Evolutionary conservation across 2,329 filamentous ascomycete species (phyloP).

Genomic region (Diplodia sapinea): DNA sequence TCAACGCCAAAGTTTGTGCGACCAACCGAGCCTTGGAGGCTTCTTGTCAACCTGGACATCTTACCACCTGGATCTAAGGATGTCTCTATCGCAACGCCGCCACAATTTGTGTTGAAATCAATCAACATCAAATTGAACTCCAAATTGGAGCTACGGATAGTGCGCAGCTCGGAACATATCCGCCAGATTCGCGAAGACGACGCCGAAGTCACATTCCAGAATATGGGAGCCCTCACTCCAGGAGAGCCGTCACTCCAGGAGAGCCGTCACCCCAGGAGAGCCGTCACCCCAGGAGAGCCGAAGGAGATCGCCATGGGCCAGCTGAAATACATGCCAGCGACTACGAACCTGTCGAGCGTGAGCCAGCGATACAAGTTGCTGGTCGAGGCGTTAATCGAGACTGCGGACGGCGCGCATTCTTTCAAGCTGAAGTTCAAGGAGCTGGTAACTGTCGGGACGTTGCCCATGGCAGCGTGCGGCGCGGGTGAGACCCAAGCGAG

Average conservation of each 20-base stretch:
- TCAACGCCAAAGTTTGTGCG: neutral
- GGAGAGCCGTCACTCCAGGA: neutral
- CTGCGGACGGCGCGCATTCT: slow-evolving; percentile 2
- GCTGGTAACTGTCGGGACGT: neutral
- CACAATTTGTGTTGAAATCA: slow-evolving; percentile 6
- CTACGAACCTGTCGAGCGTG: neutral
- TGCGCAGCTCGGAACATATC: neutral
- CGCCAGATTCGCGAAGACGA: neutral
- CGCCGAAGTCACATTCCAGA: neutral
- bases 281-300: neutral
- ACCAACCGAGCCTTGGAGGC: slow-evolving; percentile 10
- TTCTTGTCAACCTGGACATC: neutral
- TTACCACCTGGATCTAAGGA: neutral
- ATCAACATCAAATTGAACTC: slow-evolving; percentile 7
- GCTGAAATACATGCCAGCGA: neutral
- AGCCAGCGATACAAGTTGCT: neutral
- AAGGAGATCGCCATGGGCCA: slow-evolving; percentile 18
- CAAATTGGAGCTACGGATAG: neutral
- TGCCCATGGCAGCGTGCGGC: neutral
- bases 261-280: neutral
- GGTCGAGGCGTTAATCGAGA: neutral
- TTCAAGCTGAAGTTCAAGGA: slow-evolving; percentile 2
- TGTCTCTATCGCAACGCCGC: neutral
- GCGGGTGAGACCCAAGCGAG: neutral
- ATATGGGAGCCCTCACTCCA: neutral